These are phyloP conservation scores for Claviceps lovelessii DNA, from an alignment of 2,329 filamentous ascomycete genomes.

Conservation along the genomic window DNA sequence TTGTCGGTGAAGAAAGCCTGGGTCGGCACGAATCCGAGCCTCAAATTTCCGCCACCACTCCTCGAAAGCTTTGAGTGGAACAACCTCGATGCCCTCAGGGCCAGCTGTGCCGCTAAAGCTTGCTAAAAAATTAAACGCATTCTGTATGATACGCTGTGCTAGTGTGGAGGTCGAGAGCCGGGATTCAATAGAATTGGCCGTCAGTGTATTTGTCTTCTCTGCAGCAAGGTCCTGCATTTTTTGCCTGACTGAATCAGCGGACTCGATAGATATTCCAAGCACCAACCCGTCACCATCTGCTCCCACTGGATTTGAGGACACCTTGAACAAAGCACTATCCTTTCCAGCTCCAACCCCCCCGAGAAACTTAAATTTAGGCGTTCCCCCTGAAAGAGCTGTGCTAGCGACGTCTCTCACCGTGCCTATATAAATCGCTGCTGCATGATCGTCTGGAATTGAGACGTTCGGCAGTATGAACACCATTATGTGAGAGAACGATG, in stretches of 20 bases:
- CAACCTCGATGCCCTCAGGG: conserved; percentile 59
- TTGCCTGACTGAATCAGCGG: conserved; percentile 53
- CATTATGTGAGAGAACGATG: conserved; percentile 64
- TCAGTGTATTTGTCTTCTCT: conserved; percentile 11
- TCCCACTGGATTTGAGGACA: conserved; percentile 27
- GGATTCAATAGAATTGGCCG: conserved; percentile 3
- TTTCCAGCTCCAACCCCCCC: conserved; percentile 84
- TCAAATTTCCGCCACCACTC: conserved; percentile 99
- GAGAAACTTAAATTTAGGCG: conserved; percentile 62
- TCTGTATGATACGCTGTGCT: conserved; percentile 87
- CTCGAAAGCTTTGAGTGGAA: conserved; percentile 88
- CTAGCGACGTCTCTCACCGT: conserved; percentile 31
- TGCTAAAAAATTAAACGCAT: conserved; percentile 91
- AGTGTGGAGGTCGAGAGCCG: conserved; percentile 58
- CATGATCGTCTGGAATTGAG: conserved; percentile 57
- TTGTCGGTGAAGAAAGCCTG: conserved; percentile 67
- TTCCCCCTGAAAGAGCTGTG: conserved; percentile 24
- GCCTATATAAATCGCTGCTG: conserved; percentile 78
- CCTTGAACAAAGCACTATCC: conserved; percentile 80
- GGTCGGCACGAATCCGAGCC: conserved; percentile 68
- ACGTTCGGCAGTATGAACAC: conserved; percentile 77
- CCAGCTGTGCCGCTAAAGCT: conserved; percentile 60
- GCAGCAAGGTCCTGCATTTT: conserved; percentile 47
- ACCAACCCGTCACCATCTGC: conserved; percentile 39
- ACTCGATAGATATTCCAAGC: conserved; percentile 72